These are phyloP conservation scores for Yamadazyma insecticola DNA, from an alignment of 805 yeast genomes.

Conservation along the genomic window DNA sequence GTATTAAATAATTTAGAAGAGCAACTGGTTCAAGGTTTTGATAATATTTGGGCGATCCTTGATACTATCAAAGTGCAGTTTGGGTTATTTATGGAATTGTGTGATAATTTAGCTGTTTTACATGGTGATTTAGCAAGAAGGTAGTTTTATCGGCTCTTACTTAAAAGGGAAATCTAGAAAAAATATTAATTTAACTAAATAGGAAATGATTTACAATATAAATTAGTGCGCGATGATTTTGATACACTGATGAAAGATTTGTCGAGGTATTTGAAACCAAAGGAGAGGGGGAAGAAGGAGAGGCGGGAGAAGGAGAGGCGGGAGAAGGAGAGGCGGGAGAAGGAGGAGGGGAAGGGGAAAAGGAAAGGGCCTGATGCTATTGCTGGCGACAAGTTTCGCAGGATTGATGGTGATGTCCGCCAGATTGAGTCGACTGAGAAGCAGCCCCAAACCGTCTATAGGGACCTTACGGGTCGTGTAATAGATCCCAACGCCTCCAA, in stretches of 20 bases:
- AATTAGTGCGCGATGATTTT: background rate
- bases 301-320: constrained; percentile 7
- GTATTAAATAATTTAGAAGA: constrained; percentile 43
- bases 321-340: constrained; percentile 1
- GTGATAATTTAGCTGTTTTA: constrained; percentile 67
- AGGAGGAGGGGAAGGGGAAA: background rate
- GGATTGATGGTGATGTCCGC: constrained; percentile 22
- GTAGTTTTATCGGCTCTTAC: too few relatives aligned
- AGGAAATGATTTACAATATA: too few relatives aligned
- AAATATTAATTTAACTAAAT: too few relatives aligned
- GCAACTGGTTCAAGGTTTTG: constrained; percentile 35
- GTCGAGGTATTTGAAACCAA: constrained; percentile 4
- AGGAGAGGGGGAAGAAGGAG: constrained; percentile 4
- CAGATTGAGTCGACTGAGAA: background rate
- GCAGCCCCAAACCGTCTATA: constrained; percentile 38
- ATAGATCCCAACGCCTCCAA: constrained; percentile 33
- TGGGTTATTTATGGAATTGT: constrained; percentile 65
- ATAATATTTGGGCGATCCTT: constrained; percentile 44
- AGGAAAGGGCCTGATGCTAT: too few relatives aligned
- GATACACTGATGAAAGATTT: constrained; percentile 4
- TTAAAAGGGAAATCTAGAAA: too few relatives aligned
- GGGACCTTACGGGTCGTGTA: constrained; percentile 59
- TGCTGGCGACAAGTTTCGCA: constrained; percentile 12
- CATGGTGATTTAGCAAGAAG: constrained; percentile 46
- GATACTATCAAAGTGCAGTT: constrained; percentile 66